A percentile compares a stretch with the other conserved stretches of the same genome.
These are phyloP conservation scores for Adansonia rubrostipa DNA, from an alignment of 441 rosid genomes.

Conservation along the genomic window DNA sequence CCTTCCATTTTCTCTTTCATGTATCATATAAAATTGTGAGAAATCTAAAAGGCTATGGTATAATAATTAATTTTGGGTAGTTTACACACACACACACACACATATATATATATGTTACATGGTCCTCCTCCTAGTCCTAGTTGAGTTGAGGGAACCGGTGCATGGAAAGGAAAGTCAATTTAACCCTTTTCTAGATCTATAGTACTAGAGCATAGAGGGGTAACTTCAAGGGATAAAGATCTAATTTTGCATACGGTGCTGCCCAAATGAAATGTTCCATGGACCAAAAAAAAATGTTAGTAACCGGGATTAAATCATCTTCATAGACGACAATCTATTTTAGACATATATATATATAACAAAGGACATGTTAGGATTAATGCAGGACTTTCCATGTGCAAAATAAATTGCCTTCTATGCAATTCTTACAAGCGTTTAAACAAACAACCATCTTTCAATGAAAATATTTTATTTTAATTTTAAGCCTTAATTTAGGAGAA, in stretches of 20 bases:
- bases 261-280: slow-evolving; percentile 28
- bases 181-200: not conserved
- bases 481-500: too few relatives aligned
- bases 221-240: slow-evolving; percentile 10
- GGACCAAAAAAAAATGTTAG: slow-evolving; percentile 21
- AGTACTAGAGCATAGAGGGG: not conserved
- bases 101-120: not conserved
- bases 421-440: slow-evolving; percentile 10
- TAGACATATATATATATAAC: not conserved
- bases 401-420: not conserved
- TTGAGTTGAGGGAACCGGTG: not conserved
- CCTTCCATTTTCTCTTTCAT: slow-evolving; percentile 22
- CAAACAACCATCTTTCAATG: too few relatives aligned
- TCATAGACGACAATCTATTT: slow-evolving; percentile 8
- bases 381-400: slow-evolving; percentile 24
- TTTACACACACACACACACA: not conserved
- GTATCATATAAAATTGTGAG: slow-evolving; percentile 27
- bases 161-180: slow-evolving; percentile 16
- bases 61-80: not conserved
- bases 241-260: not conserved
- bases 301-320: slow-evolving; percentile 27
- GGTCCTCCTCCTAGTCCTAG: slow-evolving; percentile 15
- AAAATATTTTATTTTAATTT: too few relatives aligned
- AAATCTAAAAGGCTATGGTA: not conserved
- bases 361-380: slow-evolving; percentile 28